These are phyloP conservation scores for Chaetothyriales sp. DNA, from an alignment of 2,329 filamentous ascomycete genomes.

Conservation along the genomic window DNA sequence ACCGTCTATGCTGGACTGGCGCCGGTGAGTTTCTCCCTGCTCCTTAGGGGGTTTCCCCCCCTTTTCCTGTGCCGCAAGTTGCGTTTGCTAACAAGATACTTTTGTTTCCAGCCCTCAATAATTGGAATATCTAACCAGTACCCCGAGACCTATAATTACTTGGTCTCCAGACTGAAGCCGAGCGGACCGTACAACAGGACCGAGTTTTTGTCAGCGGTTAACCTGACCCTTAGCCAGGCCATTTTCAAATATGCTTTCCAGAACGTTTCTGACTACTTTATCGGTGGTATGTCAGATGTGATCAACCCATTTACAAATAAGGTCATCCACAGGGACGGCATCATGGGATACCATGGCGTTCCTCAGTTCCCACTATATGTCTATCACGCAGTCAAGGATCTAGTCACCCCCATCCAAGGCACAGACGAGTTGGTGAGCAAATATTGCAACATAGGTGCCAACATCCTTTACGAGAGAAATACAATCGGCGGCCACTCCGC, in stretches of 20 bases:
- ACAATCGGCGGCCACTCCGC: constrained; percentile 27
- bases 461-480: constrained; percentile 33
- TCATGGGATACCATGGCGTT: constrained; percentile 27
- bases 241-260: constrained; percentile 7
- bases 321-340: background rate
- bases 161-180: background rate
- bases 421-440: constrained; percentile 30
- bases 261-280: constrained; percentile 9
- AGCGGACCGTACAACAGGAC: constrained; percentile 2
- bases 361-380: constrained; percentile 35
- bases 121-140: constrained; percentile 20
- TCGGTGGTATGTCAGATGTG: background rate
- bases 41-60: too few relatives aligned
- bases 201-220: background rate
- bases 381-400: constrained; percentile 36
- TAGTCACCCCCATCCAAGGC: constrained; percentile 29
- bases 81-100: background rate
- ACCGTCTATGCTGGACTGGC: constrained; percentile 23
- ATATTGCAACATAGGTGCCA: constrained; percentile 29
- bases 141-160: constrained; percentile 6
- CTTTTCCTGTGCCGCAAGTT: too few relatives aligned
- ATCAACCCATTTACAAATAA: background rate
- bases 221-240: constrained; percentile 14
- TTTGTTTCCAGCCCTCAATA: background rate
- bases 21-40: constrained; percentile 20